phyloP scores from a whole-genome alignment of 2,329 filamentous ascomycete genomes.

The Nothopassalora personata region DNA sequence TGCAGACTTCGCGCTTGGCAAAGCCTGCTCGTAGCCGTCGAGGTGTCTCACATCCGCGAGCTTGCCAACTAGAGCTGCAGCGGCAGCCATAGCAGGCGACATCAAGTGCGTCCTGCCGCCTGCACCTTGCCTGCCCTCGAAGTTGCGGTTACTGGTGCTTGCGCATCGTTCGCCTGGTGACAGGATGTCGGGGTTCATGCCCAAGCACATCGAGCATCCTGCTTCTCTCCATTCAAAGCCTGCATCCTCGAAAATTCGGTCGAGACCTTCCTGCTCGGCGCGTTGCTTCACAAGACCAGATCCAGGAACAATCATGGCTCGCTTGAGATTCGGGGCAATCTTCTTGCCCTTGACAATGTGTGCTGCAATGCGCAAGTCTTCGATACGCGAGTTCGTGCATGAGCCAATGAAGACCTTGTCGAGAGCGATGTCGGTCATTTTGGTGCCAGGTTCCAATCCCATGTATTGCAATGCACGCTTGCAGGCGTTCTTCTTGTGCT shows the following conservation, averaged over 20 bases:
- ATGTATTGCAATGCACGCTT: constrained; percentile 89
- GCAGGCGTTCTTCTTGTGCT: constrained; percentile 73
- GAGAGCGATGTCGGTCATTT: constrained; percentile 82
- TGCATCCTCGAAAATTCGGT: constrained; percentile 85
- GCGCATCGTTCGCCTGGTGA: constrained; percentile 89
- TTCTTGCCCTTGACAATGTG: constrained; percentile 81
- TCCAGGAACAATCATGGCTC: constrained; percentile 92
- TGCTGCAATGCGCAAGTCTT: constrained; percentile 85
- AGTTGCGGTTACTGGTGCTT: constrained; percentile 94
- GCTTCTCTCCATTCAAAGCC: constrained; percentile 98
- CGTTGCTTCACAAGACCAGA: constrained; percentile 90
- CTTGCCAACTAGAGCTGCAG: constrained; percentile 82
- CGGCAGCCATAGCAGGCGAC: constrained; percentile 95
- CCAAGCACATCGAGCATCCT: constrained; percentile 97
- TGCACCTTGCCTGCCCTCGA: constrained; percentile 92
- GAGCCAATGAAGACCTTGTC: constrained; percentile 99
- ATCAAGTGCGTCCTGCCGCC: constrained; percentile 88
- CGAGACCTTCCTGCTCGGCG: constrained; percentile 85
- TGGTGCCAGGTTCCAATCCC: constrained; percentile 80
- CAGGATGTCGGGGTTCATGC: constrained; percentile 98
- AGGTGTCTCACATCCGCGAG: constrained; percentile 86
- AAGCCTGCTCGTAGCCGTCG: constrained; percentile 47
- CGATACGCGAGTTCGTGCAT: constrained; percentile 95
- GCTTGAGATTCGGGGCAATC: constrained; percentile 81
- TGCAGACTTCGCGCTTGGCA: constrained; percentile 40